Base-by-base conservation (phyloP, 148 eudicot genomes). In the Arctostaphylos glauca region DNA sequence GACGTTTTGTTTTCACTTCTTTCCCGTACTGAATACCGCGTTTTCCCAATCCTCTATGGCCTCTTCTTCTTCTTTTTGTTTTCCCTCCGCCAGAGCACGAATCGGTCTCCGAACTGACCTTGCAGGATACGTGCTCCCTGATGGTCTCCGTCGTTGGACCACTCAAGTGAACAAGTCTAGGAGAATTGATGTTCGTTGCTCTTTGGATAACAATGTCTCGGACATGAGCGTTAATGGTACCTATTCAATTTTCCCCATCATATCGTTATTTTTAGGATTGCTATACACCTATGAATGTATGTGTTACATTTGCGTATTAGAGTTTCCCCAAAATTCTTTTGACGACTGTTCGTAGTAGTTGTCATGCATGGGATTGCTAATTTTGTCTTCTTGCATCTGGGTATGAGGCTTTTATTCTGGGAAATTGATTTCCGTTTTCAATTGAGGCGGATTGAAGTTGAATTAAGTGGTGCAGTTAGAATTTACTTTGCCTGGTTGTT, bases 201-300 rank as follows among this genome's bases (percentile, higher is more conserved):
- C 95, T 44, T 84, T 96, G 88, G 99, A 96, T 78, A 77, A 87
- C 2, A 87, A 89, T 86, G 95, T 96, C 56, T 96, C 99, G 6
- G 97, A 96, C 81, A 96, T 96, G 99, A 87, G 97, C 52, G 85
- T 77, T 73, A 96, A 94, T 78, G 99, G 99, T 96, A 84, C 52
- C 58, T 76, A 54, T 3, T 59, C 13, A 15, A 3, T 18, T 71
- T 83, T 19, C 38, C 38, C 38, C 38, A 31, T 31, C 38, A 31
- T 31, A 31, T 31, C 38, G 38, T 31, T 31, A 31, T 31, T 31
- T 31, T 31, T 31, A 31, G 38, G 38, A 31, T 31, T 31, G 0
- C 38, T 31, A 31, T 31, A 31, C 38, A 31, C 38, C 38, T 31
- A 31, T 31, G 38, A 0, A 31, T 31, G 38, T 31, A 31, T 31